These are phyloP conservation scores for Scedosporium aurantiacum DNA, from an alignment of 2,329 filamentous ascomycete genomes.

Conservation along the genomic window DNA sequence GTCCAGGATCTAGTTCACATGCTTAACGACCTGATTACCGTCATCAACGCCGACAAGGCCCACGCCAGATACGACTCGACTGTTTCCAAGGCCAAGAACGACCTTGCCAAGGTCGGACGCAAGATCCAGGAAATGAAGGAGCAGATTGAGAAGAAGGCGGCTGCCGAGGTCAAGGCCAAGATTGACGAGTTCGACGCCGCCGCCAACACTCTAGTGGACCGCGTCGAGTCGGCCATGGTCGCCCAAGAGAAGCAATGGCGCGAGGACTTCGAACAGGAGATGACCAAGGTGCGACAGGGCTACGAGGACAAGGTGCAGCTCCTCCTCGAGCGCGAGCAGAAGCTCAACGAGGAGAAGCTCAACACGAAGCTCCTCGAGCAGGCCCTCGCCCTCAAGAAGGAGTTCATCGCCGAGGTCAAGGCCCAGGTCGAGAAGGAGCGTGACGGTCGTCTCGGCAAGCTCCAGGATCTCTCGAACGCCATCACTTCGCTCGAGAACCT, in stretches of 20 bases:
- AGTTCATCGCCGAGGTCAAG: slow-evolving; percentile 70
- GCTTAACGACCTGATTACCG: slow-evolving; percentile 89
- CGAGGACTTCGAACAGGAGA: slow-evolving; percentile 77
- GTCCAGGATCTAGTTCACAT: slow-evolving; percentile 91
- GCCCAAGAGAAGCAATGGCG: slow-evolving; percentile 75
- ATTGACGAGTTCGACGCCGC: slow-evolving; percentile 74
- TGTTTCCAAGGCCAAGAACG: slow-evolving; percentile 74
- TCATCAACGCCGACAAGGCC: slow-evolving; percentile 78
- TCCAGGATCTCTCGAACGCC: slow-evolving; percentile 65
- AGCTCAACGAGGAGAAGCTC: slow-evolving; percentile 71
- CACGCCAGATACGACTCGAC: slow-evolving; percentile 66
- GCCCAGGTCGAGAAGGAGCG: slow-evolving; percentile 81
- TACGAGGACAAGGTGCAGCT: slow-evolving; percentile 73
- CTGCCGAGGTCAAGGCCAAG: slow-evolving; percentile 62
- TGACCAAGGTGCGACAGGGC: slow-evolving; percentile 62
- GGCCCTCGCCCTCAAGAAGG: slow-evolving; percentile 75
- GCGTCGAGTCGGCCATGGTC: slow-evolving; percentile 75
- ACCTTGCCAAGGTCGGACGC: slow-evolving; percentile 65
- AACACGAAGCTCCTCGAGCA: slow-evolving; percentile 84
- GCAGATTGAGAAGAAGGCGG: slow-evolving; percentile 57
- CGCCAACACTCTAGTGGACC: slow-evolving; percentile 74
- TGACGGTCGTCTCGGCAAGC: slow-evolving; percentile 72
- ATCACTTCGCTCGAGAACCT: slow-evolving; percentile 80
- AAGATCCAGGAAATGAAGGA: slow-evolving; percentile 68
- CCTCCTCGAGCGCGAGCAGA: slow-evolving; percentile 67